A percentile compares a stretch with the other conserved stretches of the same genome.
These are phyloP conservation scores for Candida parachauliodes DNA, from an alignment of 805 yeast species.

Conservation along the genomic window DNA sequence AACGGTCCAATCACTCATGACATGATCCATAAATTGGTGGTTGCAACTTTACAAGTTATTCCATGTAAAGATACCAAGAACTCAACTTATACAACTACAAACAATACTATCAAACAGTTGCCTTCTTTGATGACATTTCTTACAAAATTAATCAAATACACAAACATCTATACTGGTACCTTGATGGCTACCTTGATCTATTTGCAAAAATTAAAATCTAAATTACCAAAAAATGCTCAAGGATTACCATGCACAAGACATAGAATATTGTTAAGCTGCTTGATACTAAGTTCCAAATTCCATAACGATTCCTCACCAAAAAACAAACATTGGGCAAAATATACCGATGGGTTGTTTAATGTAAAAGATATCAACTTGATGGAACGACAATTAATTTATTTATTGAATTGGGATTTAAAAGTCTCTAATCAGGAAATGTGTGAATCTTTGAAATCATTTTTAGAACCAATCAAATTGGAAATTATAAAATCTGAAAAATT, in stretches of 20 bases:
- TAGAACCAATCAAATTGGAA: slow-evolving; percentile 48
- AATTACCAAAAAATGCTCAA: slow-evolving; percentile 66
- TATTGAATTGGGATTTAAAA: slow-evolving; percentile 67
- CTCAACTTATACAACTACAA: slow-evolving; percentile 16
- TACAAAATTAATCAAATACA: slow-evolving; percentile 65
- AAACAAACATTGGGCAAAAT: slow-evolving; percentile 75
- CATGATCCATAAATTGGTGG: slow-evolving; percentile 68
- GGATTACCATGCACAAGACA: slow-evolving; percentile 80
- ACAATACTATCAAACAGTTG: slow-evolving; percentile 38
- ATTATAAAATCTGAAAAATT: slow-evolving; percentile 28
- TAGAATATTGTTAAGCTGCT: slow-evolving; percentile 69
- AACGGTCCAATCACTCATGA: slow-evolving; percentile 69
- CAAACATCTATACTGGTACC: slow-evolving; percentile 79
- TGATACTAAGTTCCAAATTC: slow-evolving; percentile 68
- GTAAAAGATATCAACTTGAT: slow-evolving; percentile 69
- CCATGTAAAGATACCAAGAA: slow-evolving; percentile 48
- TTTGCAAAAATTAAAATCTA: slow-evolving; percentile 55
- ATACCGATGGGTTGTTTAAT: slow-evolving; percentile 70
- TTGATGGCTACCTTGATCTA: slow-evolving; percentile 69
- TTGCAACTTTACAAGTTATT: slow-evolving; percentile 60
- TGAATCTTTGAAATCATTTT: slow-evolving; percentile 39
- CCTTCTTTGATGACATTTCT: slow-evolving; percentile 77
- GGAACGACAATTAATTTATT: slow-evolving; percentile 71
- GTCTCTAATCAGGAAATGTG: slow-evolving; percentile 44
- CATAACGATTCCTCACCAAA: slow-evolving; percentile 78